These are phyloP conservation scores for Alternaria consortialis DNA, from an alignment of 2,329 filamentous ascomycete species.

Conservation along the genomic window DNA sequence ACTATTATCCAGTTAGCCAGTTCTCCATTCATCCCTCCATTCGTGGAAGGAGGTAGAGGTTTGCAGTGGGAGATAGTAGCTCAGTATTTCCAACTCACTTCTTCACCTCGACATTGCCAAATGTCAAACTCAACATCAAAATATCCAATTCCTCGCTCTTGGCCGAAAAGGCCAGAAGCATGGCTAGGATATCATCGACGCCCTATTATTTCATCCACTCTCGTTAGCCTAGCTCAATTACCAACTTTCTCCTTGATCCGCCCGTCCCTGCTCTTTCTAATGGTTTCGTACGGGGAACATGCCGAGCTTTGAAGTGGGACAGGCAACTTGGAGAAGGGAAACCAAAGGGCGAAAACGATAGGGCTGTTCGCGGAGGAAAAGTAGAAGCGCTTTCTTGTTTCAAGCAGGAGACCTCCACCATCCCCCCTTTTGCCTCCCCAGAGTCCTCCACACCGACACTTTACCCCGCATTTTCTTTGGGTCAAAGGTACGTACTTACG, in stretches of 20 bases:
- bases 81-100: slow-evolving; percentile 64
- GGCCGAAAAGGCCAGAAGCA: slow-evolving; percentile 85
- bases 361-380: too few species aligned
- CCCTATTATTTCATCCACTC: slow-evolving; percentile 59
- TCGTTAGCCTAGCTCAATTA: background rate
- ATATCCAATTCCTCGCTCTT: slow-evolving; percentile 86
- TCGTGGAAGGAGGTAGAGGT: too few species aligned
- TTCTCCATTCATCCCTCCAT: background rate
- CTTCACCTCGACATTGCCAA: slow-evolving; percentile 89
- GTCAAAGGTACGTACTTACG: slow-evolving; percentile 57
- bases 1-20: slow-evolving; percentile 54
- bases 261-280: too few species aligned
- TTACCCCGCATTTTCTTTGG: slow-evolving; percentile 20
- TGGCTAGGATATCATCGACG: slow-evolving; percentile 88
- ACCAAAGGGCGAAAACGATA: too few species aligned
- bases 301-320: too few species aligned
- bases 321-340: too few species aligned
- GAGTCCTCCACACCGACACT: background rate
- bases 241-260: background rate
- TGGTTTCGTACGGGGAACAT: too few species aligned
- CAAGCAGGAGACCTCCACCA: too few species aligned
- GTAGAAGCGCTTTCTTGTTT: too few species aligned
- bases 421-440: too few species aligned
- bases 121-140: slow-evolving; percentile 85
- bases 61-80: too few species aligned